phyloP scores from a whole-genome alignment of 257 asterid species.

The Plantago ovata region DNA sequence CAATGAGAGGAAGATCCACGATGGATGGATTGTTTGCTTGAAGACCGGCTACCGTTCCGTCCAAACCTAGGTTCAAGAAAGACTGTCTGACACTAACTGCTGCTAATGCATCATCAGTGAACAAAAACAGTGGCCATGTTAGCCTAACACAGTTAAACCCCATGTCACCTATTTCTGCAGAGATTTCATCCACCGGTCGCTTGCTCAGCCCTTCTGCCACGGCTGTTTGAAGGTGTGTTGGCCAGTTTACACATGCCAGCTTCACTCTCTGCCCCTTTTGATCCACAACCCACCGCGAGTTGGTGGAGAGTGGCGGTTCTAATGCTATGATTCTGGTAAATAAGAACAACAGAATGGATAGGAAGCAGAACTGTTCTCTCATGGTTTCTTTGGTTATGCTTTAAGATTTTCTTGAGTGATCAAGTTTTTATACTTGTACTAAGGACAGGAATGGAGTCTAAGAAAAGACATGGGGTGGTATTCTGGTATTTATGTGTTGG shows the following conservation, averaged over 20 bases:
- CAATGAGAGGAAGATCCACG: slow-evolving; percentile 66
- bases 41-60: slow-evolving; percentile 59
- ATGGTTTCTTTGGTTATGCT: slow-evolving; percentile 9
- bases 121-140: slow-evolving; percentile 91
- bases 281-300: slow-evolving; percentile 80
- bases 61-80: slow-evolving; percentile 56
- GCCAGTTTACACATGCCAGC: slow-evolving; percentile 87
- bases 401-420: slow-evolving; percentile 8
- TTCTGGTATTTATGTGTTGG: background rate
- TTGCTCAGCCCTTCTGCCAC: slow-evolving; percentile 96
- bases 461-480: slow-evolving; percentile 5
- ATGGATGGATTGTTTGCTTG: slow-evolving; percentile 67
- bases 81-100: slow-evolving; percentile 62
- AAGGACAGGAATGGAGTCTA: slow-evolving; percentile 8
- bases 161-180: slow-evolving; percentile 39
- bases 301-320: slow-evolving; percentile 61
- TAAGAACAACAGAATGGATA: slow-evolving; percentile 2
- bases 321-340: slow-evolving; percentile 15
- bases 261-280: slow-evolving; percentile 71
- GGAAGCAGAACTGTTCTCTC: slow-evolving; percentile 1
- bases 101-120: slow-evolving; percentile 65
- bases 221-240: slow-evolving; percentile 69
- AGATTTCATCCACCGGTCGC: slow-evolving; percentile 66
- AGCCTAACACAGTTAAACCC: slow-evolving; percentile 93
- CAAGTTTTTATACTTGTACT: background rate